Evolutionary conservation across 108 stramenopile species (phyloP), one percentile per base, ranked within the genome.

Genomic region (Hondaea fermentalgiana): DNA sequence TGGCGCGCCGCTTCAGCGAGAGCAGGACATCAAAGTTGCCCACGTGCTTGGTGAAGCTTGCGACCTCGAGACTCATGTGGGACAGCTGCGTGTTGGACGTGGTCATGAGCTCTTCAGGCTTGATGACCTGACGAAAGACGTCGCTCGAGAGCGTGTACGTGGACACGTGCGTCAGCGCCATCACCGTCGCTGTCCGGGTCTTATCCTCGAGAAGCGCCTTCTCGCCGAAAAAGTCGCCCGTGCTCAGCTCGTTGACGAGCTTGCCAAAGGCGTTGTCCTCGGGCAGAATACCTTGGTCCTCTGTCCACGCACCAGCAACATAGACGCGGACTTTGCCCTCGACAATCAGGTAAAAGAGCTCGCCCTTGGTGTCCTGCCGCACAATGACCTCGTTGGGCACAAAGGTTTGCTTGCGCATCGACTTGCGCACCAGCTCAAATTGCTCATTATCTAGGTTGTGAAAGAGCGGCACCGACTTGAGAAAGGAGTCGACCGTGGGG

Each of bases 381-480:
- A 92, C 88, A 25, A 92, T 89, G 23, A 57, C 17, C 23, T 89
- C 88, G 35, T 72, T 44, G 19, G 21, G 21, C 49, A 8, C 59
- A 60, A 64, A 91, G 28, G 25, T 23, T 29, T 25, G 35, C 58
- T 14, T 14, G 23, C n/a, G 44, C 29, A 92, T 23, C 21, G 21
- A 17, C 16, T 12, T 64, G 0, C 6, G 25, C 28, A 92, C 64
- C 35, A 29, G 28, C 14, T 21, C 42, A 28, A 92, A 69, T 57
- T 92, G 90, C 29, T 43, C 64, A 42, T 92, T 90, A 3, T 72
- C 49, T 44, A 92, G 87, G 59, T 44, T 17, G n/a, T 90, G 90
- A 42, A 92, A 89, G 53, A 90, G 44, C 5, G 91, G 90, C 21
- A 92, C 83, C 47, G 59, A 60, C 76, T 87, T 76, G 17, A 92